Evolutionary conservation across 2,329 filamentous ascomycete genomes (phyloP).

Genomic region (Aspergillus sp.): DNA sequence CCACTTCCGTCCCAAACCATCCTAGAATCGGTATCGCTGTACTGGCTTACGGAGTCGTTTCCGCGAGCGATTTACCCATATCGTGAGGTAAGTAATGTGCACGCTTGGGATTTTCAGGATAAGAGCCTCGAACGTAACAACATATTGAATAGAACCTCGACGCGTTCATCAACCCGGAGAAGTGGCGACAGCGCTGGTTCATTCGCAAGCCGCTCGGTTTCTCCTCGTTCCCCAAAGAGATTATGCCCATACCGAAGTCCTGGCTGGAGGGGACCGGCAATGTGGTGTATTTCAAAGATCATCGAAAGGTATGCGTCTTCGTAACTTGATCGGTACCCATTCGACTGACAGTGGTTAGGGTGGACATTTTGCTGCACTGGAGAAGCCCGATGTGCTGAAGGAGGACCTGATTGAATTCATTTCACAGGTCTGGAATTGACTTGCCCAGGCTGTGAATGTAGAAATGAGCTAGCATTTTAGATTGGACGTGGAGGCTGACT

Average conservation of each 20-base stretch:
- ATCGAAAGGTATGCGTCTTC: constrained; percentile 29
- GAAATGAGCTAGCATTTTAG: neutral
- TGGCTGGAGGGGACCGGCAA: constrained; percentile 38
- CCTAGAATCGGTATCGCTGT: constrained; percentile 34
- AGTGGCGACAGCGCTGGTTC: constrained; percentile 13
- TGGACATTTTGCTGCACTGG: constrained; percentile 55
- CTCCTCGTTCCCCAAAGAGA: constrained; percentile 47
- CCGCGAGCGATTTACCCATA: constrained; percentile 34
- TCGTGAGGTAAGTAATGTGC: constrained; percentile 23
- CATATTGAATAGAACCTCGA: neutral
- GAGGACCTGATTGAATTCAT: constrained; percentile 43
- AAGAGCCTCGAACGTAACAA: too few relatives aligned
- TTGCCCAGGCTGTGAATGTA: neutral
- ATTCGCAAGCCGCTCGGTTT: constrained; percentile 49
- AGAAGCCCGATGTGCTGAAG: constrained; percentile 45
- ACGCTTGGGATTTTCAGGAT: too few relatives aligned
- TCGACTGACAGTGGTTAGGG: constrained; percentile 32
- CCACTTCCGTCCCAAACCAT: constrained; percentile 32
- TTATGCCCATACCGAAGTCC: constrained; percentile 40
- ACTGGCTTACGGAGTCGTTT: constrained; percentile 42
- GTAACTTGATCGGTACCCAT: neutral
- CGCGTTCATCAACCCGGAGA: neutral
- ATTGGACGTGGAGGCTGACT: neutral
- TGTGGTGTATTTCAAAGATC: constrained; percentile 38
- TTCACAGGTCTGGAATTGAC: constrained; percentile 22